A percentile compares a stretch with the other conserved stretches of the same genome.
Evolutionary conservation across 2,329 filamentous ascomycete species (phyloP).

Genomic region (Clarireedia monteithiana): DNA sequence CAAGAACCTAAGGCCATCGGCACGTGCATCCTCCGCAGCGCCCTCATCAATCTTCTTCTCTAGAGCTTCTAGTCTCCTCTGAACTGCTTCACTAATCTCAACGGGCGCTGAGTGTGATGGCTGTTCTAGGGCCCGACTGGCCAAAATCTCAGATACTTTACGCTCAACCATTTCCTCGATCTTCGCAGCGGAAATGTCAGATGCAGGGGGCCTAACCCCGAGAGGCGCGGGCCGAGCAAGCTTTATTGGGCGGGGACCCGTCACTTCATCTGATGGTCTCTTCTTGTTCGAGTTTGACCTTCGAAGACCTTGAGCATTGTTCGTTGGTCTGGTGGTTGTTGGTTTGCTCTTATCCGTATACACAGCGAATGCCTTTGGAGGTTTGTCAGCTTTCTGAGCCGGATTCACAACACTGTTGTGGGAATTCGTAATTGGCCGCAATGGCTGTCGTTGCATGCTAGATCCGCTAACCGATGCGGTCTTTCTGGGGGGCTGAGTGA

Average conservation of each 20-base stretch:
- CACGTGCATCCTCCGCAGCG: constrained; percentile 60
- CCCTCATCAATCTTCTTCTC: constrained; percentile 73
- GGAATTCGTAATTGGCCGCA: constrained; percentile 67
- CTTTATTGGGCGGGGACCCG: constrained; percentile 40
- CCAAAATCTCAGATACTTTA: constrained; percentile 83
- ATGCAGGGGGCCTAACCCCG: constrained; percentile 20
- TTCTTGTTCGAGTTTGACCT: constrained; percentile 31
- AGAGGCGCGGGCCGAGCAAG: constrained; percentile 32
- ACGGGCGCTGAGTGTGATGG: constrained; percentile 35
- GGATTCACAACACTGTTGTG: constrained; percentile 64
- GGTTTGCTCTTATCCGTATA: constrained; percentile 66
- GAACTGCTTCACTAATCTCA: constrained; percentile 68
- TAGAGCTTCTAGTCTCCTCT: constrained; percentile 72
- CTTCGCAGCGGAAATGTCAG: constrained; percentile 55
- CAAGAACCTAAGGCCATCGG: constrained; percentile 76
- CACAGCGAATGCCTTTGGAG: constrained; percentile 77
- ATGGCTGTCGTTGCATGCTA: constrained; percentile 58
- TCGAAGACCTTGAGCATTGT: constrained; percentile 19
- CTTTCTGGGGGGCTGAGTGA: constrained; percentile 63
- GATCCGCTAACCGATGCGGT: constrained; percentile 34
- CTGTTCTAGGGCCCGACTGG: constrained; percentile 59
- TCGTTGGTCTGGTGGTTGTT: constrained; percentile 28
- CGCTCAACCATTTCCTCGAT: constrained; percentile 91
- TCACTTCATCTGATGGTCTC: constrained; percentile 25
- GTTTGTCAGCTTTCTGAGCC: constrained; percentile 56